Evolutionary conservation across 2,329 filamentous ascomycete genomes (phyloP).

Genomic region (Aureobasidium uvarum): DNA sequence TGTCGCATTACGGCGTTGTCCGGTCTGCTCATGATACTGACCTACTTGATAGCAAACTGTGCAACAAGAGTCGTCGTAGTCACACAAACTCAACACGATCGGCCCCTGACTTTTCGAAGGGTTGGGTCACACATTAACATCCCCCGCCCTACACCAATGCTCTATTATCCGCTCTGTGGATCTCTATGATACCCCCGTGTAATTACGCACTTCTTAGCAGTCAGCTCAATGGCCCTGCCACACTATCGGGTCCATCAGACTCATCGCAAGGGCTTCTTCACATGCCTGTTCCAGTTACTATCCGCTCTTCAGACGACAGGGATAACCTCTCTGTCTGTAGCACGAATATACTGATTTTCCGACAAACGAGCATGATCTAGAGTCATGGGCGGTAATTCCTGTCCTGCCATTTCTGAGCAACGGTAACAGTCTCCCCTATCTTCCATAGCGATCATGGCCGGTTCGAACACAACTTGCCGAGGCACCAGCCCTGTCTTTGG

Average conservation of each 20-base stretch:
- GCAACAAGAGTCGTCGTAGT: conserved; percentile 15
- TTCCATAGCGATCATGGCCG: background rate
- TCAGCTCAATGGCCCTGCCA: background rate
- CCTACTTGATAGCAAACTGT: conserved; percentile 7
- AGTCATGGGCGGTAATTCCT: background rate
- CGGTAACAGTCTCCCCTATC: too few relatives aligned
- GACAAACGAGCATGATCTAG: background rate
- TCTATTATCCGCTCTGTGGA: background rate
- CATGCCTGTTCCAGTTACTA: background rate
- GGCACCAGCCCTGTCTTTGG: too few relatives aligned
- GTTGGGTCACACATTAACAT: background rate
- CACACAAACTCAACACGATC: background rate
- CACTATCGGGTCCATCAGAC: background rate
- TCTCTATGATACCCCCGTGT: conserved; percentile 10
- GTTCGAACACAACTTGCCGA: too few relatives aligned
- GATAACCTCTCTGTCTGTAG: background rate
- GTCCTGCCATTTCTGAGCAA: background rate
- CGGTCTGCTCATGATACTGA: background rate
- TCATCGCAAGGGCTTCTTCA: background rate
- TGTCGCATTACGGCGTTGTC: background rate
- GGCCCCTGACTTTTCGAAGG: background rate
- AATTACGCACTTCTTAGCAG: background rate
- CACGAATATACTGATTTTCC: too few relatives aligned
- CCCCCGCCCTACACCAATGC: background rate
- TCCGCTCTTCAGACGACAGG: background rate